These are phyloP conservation scores for Agarophyton chilense DNA, from an alignment of 23 red algal genomes.

Conservation along the genomic window DNA sequence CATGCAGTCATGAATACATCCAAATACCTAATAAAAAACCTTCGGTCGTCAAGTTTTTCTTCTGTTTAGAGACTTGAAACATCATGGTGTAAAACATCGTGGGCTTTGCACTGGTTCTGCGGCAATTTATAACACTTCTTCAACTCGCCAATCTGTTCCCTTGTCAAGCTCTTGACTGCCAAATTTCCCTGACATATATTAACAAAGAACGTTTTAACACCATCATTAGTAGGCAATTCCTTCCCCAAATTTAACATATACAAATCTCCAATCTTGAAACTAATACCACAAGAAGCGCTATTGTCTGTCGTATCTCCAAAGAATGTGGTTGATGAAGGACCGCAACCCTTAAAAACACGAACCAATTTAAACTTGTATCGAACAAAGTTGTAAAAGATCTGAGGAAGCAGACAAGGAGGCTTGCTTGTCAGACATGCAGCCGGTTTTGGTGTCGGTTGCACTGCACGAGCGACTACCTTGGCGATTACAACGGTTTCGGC, in stretches of 20 bases:
- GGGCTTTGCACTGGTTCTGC: not conserved
- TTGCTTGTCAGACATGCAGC: conserved; percentile 3
- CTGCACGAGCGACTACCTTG: not conserved
- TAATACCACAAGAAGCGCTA: conserved; percentile 29
- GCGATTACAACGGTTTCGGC: conserved; percentile 29
- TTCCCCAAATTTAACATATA: conserved; percentile 40
- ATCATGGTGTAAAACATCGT: not conserved
- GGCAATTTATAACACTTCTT: not conserved
- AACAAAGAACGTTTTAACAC: conserved; percentile 7
- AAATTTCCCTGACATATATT: conserved; percentile 35
- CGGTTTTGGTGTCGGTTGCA: conserved; percentile 15
- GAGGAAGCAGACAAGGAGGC: conserved; percentile 8
- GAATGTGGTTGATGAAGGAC: conserved; percentile 1
- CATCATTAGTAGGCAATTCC: not conserved
- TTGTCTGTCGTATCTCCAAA: not conserved
- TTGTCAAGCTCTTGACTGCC: not conserved
- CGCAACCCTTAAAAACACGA: conserved; percentile 43
- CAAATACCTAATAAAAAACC: no score
- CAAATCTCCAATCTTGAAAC: not conserved
- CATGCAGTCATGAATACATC: no score
- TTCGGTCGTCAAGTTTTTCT: not conserved
- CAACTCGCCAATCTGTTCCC: not conserved
- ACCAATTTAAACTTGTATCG: conserved; percentile 18
- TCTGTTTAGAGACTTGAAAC: not conserved
- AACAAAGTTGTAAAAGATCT: not conserved